phyloP scores from a whole-genome alignment of 768 basidiomycete species.

The Rhodotorula graminis region DNA sequence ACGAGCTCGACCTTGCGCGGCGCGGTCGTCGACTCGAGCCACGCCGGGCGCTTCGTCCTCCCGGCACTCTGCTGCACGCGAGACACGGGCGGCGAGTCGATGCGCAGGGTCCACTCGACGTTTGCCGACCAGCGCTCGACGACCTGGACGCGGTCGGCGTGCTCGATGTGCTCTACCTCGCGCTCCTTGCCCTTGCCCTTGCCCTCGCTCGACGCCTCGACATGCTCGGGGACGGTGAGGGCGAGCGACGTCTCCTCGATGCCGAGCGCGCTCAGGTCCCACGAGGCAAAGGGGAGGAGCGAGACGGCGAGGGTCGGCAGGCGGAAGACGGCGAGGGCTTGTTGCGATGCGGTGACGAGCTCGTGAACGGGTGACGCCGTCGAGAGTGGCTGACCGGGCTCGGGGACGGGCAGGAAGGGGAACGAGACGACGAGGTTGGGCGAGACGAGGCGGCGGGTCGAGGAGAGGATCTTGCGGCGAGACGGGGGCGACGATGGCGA shows the following conservation, averaged over 20 bases:
- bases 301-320: not conserved
- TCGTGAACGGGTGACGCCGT: not conserved
- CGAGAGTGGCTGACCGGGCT: not conserved
- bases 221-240: not conserved
- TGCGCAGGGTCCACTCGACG: not conserved
- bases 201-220: not conserved
- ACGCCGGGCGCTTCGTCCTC: not conserved
- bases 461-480: not conserved
- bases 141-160: not conserved
- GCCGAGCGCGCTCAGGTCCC: not conserved
- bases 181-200: constrained; percentile 4
- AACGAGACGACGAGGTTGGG: constrained; percentile 1
- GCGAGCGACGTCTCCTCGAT: not conserved
- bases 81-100: not conserved
- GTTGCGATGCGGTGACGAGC: not conserved
- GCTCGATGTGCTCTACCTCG: not conserved
- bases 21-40: not conserved
- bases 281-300: not conserved
- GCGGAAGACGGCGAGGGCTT: not conserved
- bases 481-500: not conserved
- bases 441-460: not conserved
- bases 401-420: not conserved
- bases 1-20: not conserved
- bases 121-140: not conserved
- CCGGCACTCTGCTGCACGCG: not conserved